Evolutionary conservation across 345 rosid genomes (phyloP), one percentile per base, ranked within the genome.

Genomic region (Acer negundo): DNA sequence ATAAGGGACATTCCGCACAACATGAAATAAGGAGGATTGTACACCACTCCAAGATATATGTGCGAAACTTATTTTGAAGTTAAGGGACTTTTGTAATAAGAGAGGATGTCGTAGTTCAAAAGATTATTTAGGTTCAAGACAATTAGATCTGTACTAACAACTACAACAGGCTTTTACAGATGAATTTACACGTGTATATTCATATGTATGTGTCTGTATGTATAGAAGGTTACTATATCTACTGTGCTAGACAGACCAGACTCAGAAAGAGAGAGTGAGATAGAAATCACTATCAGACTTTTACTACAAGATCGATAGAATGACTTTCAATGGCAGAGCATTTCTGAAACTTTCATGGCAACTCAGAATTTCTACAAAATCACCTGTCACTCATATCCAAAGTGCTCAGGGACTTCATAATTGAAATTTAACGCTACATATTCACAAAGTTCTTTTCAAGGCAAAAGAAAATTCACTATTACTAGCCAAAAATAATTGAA

Each of bases 401-500:
- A 3, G 16, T 13, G 55, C 19, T 13, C 44, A 40, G 6, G 8
- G 4, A 49, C 4, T 11, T 49, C 55, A 49, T 49, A 16, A 13
- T 11, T 12, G 55, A 44, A 44, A 49, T 49, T 15, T 11, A 12
- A 49, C 55, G 13, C 17, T 49, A 49, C 55, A 49, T 4, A 49
- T 49, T 49, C 17, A 4, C 55, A 49, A 49, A 3, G 17, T 49
- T 49, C 55, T 49, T 12, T 12, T 49, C 7, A 44, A 44, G 10
- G 47, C 12, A 44, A 44, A 44, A 44, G 47, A 44, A 44, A 44
- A 44, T 44, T 44, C 47, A 44, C 47, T 9, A 44, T 44, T 44
- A 44, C 12, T 44, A 10, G 49, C 49, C 49, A 15, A 62, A 49
- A 40, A 40, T n/a, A 84, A 79, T 84, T 20, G 53, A 24, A 59